These are phyloP conservation scores for Microbotryum intermedium DNA, from an alignment of 1,284 basidiomycete species.

Conservation along the genomic window DNA sequence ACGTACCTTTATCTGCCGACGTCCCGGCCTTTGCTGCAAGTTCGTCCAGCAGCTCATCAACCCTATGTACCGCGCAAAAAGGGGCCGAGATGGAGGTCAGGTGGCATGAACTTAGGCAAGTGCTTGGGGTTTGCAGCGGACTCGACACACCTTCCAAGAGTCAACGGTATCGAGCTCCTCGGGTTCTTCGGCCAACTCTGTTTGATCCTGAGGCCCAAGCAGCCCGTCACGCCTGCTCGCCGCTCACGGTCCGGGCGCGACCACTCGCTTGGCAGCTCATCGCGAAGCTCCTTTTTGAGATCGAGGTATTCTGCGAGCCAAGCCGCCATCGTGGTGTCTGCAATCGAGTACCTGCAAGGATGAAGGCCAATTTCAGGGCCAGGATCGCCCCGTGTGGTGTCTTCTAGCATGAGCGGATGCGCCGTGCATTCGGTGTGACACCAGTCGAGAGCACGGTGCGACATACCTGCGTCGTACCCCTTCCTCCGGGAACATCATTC, in stretches of 20 bases:
- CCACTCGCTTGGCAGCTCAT: slow-evolving; percentile 46
- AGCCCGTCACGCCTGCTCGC: slow-evolving; percentile 46
- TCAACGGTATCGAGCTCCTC: not conserved
- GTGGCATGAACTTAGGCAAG: slow-evolving; percentile 20
- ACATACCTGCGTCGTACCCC: slow-evolving; percentile 51
- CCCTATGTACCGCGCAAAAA: slow-evolving; percentile 21
- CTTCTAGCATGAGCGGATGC: slow-evolving; percentile 41
- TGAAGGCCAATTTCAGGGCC: slow-evolving; percentile 48
- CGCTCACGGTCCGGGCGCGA: too few relatives aligned
- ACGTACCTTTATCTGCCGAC: slow-evolving; percentile 43
- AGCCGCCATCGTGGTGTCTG: not conserved
- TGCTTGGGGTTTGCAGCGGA: slow-evolving; percentile 41
- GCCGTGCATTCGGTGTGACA: not conserved
- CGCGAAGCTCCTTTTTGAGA: slow-evolving; percentile 36
- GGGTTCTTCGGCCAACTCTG: slow-evolving; percentile 41
- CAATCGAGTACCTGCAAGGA: slow-evolving; percentile 41
- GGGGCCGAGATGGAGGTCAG: slow-evolving; percentile 5
- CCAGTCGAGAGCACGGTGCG: not conserved
- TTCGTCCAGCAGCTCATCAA: slow-evolving; percentile 61
- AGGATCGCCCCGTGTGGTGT: slow-evolving; percentile 63
- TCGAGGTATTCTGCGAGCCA: slow-evolving; percentile 3
- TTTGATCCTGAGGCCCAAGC: slow-evolving; percentile 59
- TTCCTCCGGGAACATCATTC: slow-evolving; percentile 71
- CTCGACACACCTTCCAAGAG: slow-evolving; percentile 15
- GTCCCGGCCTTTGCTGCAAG: slow-evolving; percentile 58